A percentile compares a stretch with the other conserved stretches of the same genome.
Conservation (phyloP, 805 yeast species). For the Candida ortonii region DNA sequence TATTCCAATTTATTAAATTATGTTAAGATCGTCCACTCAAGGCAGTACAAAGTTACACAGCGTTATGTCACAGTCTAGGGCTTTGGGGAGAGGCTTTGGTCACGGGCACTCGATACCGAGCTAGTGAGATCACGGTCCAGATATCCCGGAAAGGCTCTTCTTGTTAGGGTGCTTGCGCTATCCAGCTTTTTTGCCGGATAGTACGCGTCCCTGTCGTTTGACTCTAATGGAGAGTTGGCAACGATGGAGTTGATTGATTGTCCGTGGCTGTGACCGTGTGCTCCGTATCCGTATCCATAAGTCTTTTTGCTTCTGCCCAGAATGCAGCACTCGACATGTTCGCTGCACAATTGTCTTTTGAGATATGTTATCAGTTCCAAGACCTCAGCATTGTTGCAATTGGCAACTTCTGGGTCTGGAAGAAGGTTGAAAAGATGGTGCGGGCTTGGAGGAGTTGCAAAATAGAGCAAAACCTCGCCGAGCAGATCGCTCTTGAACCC, state of each 20-base stretch:
- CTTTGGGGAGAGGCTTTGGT: no score
- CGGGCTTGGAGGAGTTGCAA: slow-evolving; percentile 25
- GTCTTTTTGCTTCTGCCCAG: slow-evolving; percentile 2
- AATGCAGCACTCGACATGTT: slow-evolving; percentile 23
- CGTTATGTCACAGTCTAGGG: no score
- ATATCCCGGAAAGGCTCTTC: slow-evolving; percentile 17
- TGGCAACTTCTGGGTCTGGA: slow-evolving; percentile 12
- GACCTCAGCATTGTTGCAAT: slow-evolving; percentile 13
- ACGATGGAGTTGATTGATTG: no score
- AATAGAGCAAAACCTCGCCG: slow-evolving; percentile 25
- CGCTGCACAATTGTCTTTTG: slow-evolving; percentile 17
- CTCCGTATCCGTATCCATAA: slow-evolving; percentile 1
- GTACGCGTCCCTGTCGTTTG: slow-evolving; percentile 7
- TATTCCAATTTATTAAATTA: background rate
- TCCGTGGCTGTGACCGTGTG: no score
- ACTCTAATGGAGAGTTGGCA: slow-evolving; percentile 7
- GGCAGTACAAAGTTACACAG: slow-evolving; percentile 8
- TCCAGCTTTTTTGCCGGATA: slow-evolving; percentile 8
- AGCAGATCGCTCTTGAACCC: slow-evolving; percentile 23
- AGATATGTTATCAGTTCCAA: slow-evolving; percentile 20
- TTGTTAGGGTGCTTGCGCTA: slow-evolving; percentile 9
- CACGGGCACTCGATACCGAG: slow-evolving; percentile 6
- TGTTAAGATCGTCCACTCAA: background rate
- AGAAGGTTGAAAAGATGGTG: slow-evolving; percentile 21
- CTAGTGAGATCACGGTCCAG: slow-evolving; percentile 8